Evolutionary conservation across 2,329 filamentous ascomycete species (phyloP), one percentile per base, ranked within the genome.

Genomic region (Grosmannia huntii): DNA sequence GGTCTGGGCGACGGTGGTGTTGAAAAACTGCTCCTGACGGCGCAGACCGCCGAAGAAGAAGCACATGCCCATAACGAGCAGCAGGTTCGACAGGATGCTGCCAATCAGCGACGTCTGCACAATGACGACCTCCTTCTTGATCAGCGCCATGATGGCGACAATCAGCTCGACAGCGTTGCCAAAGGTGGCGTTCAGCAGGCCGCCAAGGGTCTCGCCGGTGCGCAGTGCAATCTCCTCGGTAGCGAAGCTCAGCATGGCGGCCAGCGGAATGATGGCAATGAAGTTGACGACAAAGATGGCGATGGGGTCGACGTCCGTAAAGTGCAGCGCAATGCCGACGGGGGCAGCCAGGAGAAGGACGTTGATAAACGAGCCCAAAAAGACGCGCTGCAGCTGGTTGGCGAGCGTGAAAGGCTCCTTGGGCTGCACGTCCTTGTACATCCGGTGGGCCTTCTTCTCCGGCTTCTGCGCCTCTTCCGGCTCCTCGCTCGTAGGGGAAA

Each of bases 51-150:
- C 90, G 61, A 89, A 86, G 75, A 95, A 94, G 77, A 95, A 96
- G 69, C 86, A 94, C 83, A 91, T 95, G 58, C 90, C 91, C 76
- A 96, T 76, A 56, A 96, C 89, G 16, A 96, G 81, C 4, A 96
- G 80, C 60, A 97, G 72, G 68, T 96, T 96, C 49, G 90, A 96
- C 25, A 96, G 76, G 69, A 96, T 95, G 70, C 86, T 91, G 58
- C 91, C 91, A 62, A 96, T 89, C 31, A 97, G 77, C 0, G 91
- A 96, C 0, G 91, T 95, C 71, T 96, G 90, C 7, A 96, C 90
- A 61, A 97, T 95, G 38, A 86, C 75, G 27, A 95, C 82, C 70
- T 95, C 82, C 56, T 79, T 70, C 60, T 95, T 80, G 31, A 80
- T 73, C 53, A 96, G 73, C 1, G 91, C 91, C 64, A 96, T 87